A percentile compares a stretch with the other conserved stretches of the same genome.
These are phyloP conservation scores for Thalia dealbata DNA, from an alignment of 176 grass and related monocot genomes.

Conservation along the genomic window DNA sequence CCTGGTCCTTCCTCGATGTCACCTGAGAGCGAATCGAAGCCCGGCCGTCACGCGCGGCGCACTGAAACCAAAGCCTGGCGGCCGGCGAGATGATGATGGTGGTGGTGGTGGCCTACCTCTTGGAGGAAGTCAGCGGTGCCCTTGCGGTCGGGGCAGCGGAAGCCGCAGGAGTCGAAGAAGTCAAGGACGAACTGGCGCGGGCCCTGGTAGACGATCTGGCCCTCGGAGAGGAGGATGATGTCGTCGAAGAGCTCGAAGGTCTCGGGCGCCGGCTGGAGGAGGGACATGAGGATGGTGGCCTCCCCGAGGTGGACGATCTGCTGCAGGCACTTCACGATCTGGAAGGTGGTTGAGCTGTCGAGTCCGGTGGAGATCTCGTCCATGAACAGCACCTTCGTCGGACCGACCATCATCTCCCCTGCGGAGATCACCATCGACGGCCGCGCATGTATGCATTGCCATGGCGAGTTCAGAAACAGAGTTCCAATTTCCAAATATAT, in stretches of 20 bases:
- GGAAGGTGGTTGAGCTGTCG: slow-evolving; percentile 93
- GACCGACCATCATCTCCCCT: slow-evolving; percentile 98
- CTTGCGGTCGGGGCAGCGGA: slow-evolving; percentile 76
- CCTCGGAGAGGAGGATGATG: slow-evolving; percentile 86
- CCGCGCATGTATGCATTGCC: too few relatives aligned
- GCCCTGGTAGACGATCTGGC: slow-evolving; percentile 96
- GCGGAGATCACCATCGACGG: not conserved
- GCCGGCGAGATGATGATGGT: too few relatives aligned
- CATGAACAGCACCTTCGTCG: slow-evolving; percentile 95
- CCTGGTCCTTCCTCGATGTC: slow-evolving; percentile 95
- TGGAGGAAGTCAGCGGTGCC: slow-evolving; percentile 98
- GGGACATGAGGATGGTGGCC: slow-evolving; percentile 97
- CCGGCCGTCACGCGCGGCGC: too few relatives aligned
- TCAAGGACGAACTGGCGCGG: slow-evolving; percentile 64
- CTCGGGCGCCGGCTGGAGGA: slow-evolving; percentile 97
- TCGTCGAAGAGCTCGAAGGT: slow-evolving; percentile 94
- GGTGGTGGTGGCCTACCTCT: too few relatives aligned
- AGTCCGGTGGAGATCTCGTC: slow-evolving; percentile 97
- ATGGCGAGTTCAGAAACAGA: not conserved
- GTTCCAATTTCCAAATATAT: slow-evolving; percentile 8
- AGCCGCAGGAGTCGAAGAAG: slow-evolving; percentile 72
- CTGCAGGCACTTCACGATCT: slow-evolving; percentile 94
- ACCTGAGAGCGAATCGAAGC: slow-evolving; percentile 37
- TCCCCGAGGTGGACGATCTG: slow-evolving; percentile 95
- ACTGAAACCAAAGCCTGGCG: too few relatives aligned